phyloP scores from a whole-genome alignment of 1,284 basidiomycete genomes.

The Ustilago cynodontis region DNA sequence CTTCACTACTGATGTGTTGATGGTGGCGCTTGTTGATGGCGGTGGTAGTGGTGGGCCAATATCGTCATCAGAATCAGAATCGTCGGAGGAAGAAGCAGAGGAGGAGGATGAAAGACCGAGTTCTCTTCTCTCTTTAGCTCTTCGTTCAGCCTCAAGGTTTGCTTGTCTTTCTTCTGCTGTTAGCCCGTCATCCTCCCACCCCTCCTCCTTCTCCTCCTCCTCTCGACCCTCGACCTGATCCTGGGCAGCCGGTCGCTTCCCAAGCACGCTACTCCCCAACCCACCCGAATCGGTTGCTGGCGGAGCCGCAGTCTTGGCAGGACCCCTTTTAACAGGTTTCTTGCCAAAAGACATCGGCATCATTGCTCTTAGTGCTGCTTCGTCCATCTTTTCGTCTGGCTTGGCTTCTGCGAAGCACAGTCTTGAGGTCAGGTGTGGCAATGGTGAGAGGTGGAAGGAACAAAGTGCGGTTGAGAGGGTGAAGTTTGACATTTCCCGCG shows the following conservation, averaged over 20 bases:
- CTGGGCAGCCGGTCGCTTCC: constrained; percentile 13
- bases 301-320: not conserved
- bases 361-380: constrained; percentile 65
- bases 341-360: constrained; percentile 64
- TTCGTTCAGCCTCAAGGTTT: constrained; percentile 25
- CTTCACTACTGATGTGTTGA: not conserved
- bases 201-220: constrained; percentile 15
- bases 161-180: constrained; percentile 57
- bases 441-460: no score
- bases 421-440: no score
- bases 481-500: not conserved
- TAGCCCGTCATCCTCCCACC: constrained; percentile 57
- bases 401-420: no score
- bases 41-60: constrained; percentile 39
- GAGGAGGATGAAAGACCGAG: constrained; percentile 11
- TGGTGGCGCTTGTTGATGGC: not conserved
- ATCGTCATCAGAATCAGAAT: constrained; percentile 25
- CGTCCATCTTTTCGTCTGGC: constrained; percentile 57
- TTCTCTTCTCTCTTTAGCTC: constrained; percentile 22
- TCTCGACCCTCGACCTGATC: not conserved
- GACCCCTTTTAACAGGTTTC: constrained; percentile 12
- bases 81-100: constrained; percentile 28
- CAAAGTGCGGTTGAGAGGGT: not conserved
- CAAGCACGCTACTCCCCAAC: constrained; percentile 15
- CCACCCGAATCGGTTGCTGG: not conserved